phyloP scores from a whole-genome alignment of 1,284 basidiomycete genomes.

The Cryptococcus amylolentus region DNA sequence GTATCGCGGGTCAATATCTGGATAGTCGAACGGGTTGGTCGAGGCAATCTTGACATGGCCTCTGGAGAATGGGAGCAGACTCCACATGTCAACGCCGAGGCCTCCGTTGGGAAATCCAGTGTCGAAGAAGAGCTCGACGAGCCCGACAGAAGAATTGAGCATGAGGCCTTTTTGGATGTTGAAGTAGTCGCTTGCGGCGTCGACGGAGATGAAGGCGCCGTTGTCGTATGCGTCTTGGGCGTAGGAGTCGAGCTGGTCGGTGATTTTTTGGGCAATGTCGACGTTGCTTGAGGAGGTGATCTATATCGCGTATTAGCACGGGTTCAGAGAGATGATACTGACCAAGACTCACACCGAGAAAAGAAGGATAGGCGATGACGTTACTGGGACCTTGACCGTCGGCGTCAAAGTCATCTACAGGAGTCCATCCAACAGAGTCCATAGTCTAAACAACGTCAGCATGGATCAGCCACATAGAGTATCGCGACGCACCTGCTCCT shows the following conservation, averaged over 20 bases:
- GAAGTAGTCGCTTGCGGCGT: constrained; percentile 31
- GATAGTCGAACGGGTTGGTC: constrained; percentile 31
- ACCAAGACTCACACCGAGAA: constrained; percentile 8
- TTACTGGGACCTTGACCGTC: constrained; percentile 18
- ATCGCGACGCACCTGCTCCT: constrained; percentile 22
- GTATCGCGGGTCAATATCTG: constrained; percentile 46
- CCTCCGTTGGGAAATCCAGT: constrained; percentile 22
- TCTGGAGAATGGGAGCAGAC: constrained; percentile 44
- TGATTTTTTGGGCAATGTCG: constrained; percentile 11
- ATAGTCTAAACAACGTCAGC: constrained; percentile 15
- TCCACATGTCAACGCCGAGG: constrained; percentile 47
- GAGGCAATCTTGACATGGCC: constrained; percentile 39
- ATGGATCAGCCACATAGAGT: too few relatives aligned
- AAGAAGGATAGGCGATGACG: constrained; percentile 18
- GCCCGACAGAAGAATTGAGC: constrained; percentile 33
- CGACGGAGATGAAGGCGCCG: constrained; percentile 32
- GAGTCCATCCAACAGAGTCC: constrained; percentile 24
- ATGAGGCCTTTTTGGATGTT: constrained; percentile 46
- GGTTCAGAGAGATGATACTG: too few relatives aligned
- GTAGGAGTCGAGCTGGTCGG: constrained; percentile 25
- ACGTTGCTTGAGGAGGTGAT: constrained; percentile 11
- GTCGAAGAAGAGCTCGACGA: constrained; percentile 23
- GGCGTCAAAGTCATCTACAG: constrained; percentile 18
- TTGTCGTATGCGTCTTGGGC: constrained; percentile 38
- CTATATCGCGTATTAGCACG: neutral